phyloP scores from a whole-genome alignment of 192 early-diverging fungal species.

The Paraglomus brasilianum region DNA sequence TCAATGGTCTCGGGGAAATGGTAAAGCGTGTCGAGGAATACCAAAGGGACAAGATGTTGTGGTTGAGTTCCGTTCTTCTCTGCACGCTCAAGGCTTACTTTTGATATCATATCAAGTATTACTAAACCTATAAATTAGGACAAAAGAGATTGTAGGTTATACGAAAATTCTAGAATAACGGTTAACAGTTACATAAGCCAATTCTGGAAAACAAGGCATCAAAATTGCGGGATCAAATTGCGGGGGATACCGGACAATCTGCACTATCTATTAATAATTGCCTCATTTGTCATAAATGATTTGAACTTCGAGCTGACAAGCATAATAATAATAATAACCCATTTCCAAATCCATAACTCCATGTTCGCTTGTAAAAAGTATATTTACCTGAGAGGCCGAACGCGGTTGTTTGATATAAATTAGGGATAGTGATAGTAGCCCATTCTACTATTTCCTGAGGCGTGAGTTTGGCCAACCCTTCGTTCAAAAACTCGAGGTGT shows the following conservation, averaged over 20 bases:
- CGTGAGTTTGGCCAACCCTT: slow-evolving; percentile 61
- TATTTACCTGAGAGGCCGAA: slow-evolving; percentile 82
- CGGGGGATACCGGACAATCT: too few relatives aligned
- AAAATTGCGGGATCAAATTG: too few relatives aligned
- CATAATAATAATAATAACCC: background rate
- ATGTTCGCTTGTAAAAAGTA: background rate
- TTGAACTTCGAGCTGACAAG: too few relatives aligned
- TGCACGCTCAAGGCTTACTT: slow-evolving; percentile 56
- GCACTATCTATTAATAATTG: too few relatives aligned
- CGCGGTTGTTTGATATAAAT: slow-evolving; percentile 90
- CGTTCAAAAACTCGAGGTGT: slow-evolving; percentile 75
- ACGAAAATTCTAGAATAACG: background rate
- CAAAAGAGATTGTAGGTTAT: background rate
- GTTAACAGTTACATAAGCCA: too few relatives aligned
- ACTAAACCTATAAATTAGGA: slow-evolving; percentile 56
- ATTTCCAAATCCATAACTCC: background rate
- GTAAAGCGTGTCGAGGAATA: slow-evolving; percentile 95
- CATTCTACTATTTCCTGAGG: slow-evolving; percentile 84
- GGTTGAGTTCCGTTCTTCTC: slow-evolving; percentile 31
- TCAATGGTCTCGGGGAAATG: slow-evolving; percentile 92
- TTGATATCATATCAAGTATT: slow-evolving; percentile 81
- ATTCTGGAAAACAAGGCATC: too few relatives aligned
- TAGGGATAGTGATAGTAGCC: slow-evolving; percentile 77
- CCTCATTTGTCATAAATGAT: background rate
- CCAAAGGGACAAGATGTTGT: slow-evolving; percentile 67